Evolutionary conservation across 805 yeast species (phyloP), one percentile per base, ranked within the genome.

Genomic region (Saccharomyces kudriavzevii): DNA sequence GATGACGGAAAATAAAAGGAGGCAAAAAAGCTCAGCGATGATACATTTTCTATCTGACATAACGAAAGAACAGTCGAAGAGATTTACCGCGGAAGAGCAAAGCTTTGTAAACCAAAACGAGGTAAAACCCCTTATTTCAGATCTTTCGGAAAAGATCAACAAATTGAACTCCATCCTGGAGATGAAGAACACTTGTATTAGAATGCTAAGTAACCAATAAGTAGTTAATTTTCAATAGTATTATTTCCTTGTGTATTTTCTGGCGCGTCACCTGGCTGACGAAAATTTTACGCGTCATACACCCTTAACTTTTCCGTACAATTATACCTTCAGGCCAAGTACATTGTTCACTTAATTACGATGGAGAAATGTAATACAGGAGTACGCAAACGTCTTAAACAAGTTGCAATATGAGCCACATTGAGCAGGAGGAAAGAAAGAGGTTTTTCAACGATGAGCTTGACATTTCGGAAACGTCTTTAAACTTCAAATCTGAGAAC

Each of bases 51-150:
- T 82, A 40, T 77, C 76, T 29, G 77, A 77, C 53, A 64, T 85
- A 53, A 78, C 76, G 51, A 79, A 77, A 31, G 89, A 85, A 62
- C 72, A 89, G 54, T 72, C 77, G 53, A 75, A 80, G 50, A 69
- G 91, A 50, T 80, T 76, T 56, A 77, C 82, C 20, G 80, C 86
- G 46, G 90, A 85, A 60, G 88, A 83, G 56, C 81, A 83, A 58
- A 79, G 82, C 0, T 61, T 84, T 43, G 66, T 80, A 43, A 62
- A 74, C 57, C 83, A 81, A 55, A 71, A 76, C 58, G 79, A 80
- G 8, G 67, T 70, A 51, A 61, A 70, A 27, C 81, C 85, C 28
- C 72, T 80, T 48, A 68, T 78, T 25, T 70, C 81, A 31, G 80
- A 81, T 49, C 61, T 82, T 57, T 75, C 77, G 40, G 80, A 79